A percentile compares a stretch with the other conserved stretches of the same genome.
Evolutionary conservation across 441 rosid species (phyloP).

Genomic region (Isatis lusitanica): DNA sequence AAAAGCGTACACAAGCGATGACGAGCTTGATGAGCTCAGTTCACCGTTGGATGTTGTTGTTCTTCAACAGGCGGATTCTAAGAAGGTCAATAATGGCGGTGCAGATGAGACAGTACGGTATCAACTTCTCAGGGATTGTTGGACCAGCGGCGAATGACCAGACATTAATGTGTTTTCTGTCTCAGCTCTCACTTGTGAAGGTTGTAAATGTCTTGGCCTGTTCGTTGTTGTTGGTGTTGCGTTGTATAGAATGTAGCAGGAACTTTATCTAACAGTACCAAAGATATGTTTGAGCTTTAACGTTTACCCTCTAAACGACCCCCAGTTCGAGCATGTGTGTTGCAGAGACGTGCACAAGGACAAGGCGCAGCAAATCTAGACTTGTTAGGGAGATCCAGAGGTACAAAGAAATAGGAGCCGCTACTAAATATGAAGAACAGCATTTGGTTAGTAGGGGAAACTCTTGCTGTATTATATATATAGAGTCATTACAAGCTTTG

Average conservation of each 20-base stretch:
- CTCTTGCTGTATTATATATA: background rate
- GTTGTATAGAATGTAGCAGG: slow-evolving; percentile 4
- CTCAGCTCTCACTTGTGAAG: background rate
- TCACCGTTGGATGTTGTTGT: slow-evolving; percentile 74
- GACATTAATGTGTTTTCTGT: background rate
- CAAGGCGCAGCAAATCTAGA: background rate
- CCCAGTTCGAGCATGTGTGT: background rate
- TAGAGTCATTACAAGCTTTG: slow-evolving; percentile 27
- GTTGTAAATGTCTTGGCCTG: slow-evolving; percentile 18
- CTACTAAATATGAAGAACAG: background rate
- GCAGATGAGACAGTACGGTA: slow-evolving; percentile 61
- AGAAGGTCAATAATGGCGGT: slow-evolving; percentile 44
- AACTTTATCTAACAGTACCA: background rate
- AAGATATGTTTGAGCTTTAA: background rate
- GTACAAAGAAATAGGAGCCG: background rate
- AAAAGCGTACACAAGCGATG: slow-evolving; percentile 91
- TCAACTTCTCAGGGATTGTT: slow-evolving; percentile 78
- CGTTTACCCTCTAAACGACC: background rate
- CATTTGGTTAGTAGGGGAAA: background rate
- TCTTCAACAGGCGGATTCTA: slow-evolving; percentile 43
- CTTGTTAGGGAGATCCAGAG: background rate
- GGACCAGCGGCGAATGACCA: slow-evolving; percentile 57
- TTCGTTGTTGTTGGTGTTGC: background rate
- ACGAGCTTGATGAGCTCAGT: slow-evolving; percentile 85
- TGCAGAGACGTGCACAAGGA: background rate